Evolutionary conservation across 106 monocot genomes (phyloP).

Genomic region (Allium cepa): DNA sequence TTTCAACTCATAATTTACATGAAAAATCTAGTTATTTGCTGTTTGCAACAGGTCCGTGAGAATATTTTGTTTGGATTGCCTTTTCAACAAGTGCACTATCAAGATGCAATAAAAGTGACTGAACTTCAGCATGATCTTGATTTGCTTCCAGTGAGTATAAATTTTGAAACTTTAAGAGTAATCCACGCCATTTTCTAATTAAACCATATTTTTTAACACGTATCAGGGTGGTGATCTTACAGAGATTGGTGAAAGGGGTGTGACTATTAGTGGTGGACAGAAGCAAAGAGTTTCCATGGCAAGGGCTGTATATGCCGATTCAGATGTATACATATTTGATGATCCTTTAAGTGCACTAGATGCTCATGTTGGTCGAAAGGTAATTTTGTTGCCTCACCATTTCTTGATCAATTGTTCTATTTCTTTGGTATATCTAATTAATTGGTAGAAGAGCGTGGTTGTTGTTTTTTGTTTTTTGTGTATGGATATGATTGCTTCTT

Average conservation of each 20-base stretch:
- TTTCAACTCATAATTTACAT: too few relatives aligned
- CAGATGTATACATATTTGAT: slow-evolving; percentile 99
- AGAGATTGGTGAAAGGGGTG: slow-evolving; percentile 99
- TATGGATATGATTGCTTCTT: too few relatives aligned
- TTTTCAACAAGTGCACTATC: slow-evolving; percentile 62
- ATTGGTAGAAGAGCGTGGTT: too few relatives aligned
- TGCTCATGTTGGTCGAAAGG: slow-evolving; percentile 99
- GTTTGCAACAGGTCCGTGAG: slow-evolving; percentile 57
- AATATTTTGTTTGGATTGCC: slow-evolving; percentile 96
- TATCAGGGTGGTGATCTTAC: slow-evolving; percentile 94
- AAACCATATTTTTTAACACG: not conserved
- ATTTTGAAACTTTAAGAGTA: not conserved
- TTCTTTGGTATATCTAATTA: too few relatives aligned
- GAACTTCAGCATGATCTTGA: slow-evolving; percentile 83
- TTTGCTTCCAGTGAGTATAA: slow-evolving; percentile 67
- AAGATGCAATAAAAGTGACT: slow-evolving; percentile 75
- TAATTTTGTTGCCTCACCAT: slow-evolving; percentile 12
- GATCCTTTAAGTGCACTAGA: slow-evolving; percentile 98
- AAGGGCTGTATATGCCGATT: slow-evolving; percentile 93
- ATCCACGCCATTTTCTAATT: not conserved
- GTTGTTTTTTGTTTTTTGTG: too few relatives aligned
- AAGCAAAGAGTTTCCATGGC: slow-evolving; percentile 99
- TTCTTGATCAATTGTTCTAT: too few relatives aligned
- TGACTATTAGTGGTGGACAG: slow-evolving; percentile 98
- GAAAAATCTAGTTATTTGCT: not conserved